Evolutionary conservation across 2,329 filamentous ascomycete genomes (phyloP).

Genomic region (Pestalotiopsis sp.): DNA sequence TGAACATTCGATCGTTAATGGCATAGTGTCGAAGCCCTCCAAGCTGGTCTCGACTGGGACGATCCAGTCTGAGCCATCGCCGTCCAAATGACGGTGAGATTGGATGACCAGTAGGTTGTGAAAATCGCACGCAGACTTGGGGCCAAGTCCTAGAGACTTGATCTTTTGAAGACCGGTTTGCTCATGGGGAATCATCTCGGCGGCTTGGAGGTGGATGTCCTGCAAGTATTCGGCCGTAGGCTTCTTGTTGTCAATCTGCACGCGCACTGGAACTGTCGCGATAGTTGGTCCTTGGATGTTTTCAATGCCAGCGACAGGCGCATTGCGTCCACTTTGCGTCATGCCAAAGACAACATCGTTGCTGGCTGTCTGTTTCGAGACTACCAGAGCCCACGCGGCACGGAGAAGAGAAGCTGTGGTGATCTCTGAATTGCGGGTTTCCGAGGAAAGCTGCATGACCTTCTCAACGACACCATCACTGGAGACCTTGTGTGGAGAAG

Average conservation of each 20-base stretch:
- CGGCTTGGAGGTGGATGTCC: conserved; percentile 14
- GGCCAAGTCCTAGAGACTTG: not conserved
- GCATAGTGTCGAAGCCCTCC: conserved; percentile 5
- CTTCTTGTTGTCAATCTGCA: conserved; percentile 28
- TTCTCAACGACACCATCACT: not conserved
- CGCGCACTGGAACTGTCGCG: conserved; percentile 41
- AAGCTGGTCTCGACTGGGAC: not conserved
- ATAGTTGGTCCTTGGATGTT: conserved; percentile 31
- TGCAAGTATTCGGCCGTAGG: conserved; percentile 23
- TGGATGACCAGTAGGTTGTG: conserved; percentile 41
- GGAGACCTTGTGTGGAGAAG: not conserved
- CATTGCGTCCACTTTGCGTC: conserved; percentile 37
- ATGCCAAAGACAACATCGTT: conserved; percentile 41
- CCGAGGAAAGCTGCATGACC: not conserved
- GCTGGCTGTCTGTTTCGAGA: conserved; percentile 33
- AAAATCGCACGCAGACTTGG: conserved; percentile 8
- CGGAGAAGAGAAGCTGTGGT: conserved; percentile 39
- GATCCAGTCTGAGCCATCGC: not conserved
- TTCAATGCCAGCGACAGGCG: conserved; percentile 18
- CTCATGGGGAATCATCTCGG: conserved; percentile 50
- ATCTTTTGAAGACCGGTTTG: conserved; percentile 30
- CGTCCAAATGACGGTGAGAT: conserved; percentile 5
- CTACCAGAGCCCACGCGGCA: conserved; percentile 39
- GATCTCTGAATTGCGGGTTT: conserved; percentile 19
- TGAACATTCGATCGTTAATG: conserved; percentile 10